Conservation (phyloP, 2,329 filamentous ascomycete species). For the Sphaerulina musiva region DNA sequence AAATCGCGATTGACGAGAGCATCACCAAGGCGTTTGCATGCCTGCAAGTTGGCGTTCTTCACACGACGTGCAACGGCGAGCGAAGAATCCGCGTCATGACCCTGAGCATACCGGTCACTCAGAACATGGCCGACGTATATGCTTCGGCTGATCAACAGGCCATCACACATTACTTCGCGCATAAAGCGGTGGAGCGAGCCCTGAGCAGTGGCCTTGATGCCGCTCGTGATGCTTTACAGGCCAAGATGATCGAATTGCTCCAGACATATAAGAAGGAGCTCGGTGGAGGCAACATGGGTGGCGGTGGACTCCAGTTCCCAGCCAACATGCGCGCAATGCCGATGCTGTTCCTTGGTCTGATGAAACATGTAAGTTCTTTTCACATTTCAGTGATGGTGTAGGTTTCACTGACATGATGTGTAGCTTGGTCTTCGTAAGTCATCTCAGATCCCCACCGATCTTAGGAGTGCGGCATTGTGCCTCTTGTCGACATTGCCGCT, state of each 20-base stretch:
- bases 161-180: constrained; percentile 87
- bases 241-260: constrained; percentile 85
- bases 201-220: constrained; percentile 81
- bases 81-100: constrained; percentile 92
- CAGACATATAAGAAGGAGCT: constrained; percentile 97
- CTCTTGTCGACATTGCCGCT: constrained; percentile 89
- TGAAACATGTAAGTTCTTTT: constrained; percentile 70
- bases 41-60: constrained; percentile 87
- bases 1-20: constrained; percentile 95
- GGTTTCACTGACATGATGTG: constrained; percentile 25
- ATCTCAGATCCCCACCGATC: constrained; percentile 86
- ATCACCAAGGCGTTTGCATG: constrained; percentile 87
- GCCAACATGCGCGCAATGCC: constrained; percentile 84
- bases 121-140: constrained; percentile 83
- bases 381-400: neutral
- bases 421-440: constrained; percentile 78
- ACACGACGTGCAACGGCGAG: constrained; percentile 97
- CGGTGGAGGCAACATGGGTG: constrained; percentile 90
- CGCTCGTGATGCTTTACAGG: constrained; percentile 81
- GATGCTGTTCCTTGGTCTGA: constrained; percentile 83
- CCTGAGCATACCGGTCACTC: constrained; percentile 83
- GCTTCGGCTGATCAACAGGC: constrained; percentile 91
- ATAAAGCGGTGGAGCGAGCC: constrained; percentile 91
- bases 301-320: constrained; percentile 84
- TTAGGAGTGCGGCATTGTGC: constrained; percentile 86